phyloP scores from a whole-genome alignment of 352 stramenopile genomes.

The Phytophthora brassicae region DNA sequence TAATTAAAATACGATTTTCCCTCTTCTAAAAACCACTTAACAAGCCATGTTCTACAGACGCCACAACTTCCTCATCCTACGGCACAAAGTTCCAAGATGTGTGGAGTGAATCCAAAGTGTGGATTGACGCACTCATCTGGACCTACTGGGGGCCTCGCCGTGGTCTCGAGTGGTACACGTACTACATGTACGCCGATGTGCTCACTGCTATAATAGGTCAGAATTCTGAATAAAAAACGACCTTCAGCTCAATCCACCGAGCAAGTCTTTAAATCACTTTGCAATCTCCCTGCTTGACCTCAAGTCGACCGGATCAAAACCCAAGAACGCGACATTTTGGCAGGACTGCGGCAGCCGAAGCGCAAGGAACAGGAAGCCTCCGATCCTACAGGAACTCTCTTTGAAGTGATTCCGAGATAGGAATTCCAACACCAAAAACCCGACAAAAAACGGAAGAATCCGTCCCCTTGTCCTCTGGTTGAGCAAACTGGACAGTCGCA shows the following conservation, averaged over 20 bases:
- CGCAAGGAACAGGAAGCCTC: conserved; percentile 6
- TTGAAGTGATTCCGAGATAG: conserved; percentile 18
- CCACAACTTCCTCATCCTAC: too few relatives aligned
- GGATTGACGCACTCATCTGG: conserved; percentile 8
- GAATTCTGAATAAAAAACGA: conserved; percentile 4
- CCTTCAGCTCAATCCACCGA: background rate
- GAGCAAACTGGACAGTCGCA: conserved; percentile 27
- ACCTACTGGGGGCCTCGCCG: conserved; percentile 11
- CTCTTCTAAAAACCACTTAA: too few relatives aligned
- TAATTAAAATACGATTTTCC: too few relatives aligned
- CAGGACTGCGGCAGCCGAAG: too few relatives aligned
- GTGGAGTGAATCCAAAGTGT: too few relatives aligned
- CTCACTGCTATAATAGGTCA: too few relatives aligned
- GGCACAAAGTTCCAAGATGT: too few relatives aligned
- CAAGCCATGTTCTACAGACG: too few relatives aligned
- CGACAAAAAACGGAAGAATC: conserved; percentile 29
- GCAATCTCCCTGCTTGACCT: background rate
- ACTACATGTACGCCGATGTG: too few relatives aligned
- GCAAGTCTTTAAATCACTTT: conserved; percentile 6
- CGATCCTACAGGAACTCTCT: conserved; percentile 13
- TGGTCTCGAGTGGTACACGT: conserved; percentile 20
- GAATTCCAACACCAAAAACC: conserved; percentile 2
- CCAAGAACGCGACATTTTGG: conserved; percentile 2
- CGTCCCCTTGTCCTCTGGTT: conserved; percentile 31
- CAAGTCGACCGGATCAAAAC: background rate